A percentile compares a stretch with the other conserved stretches of the same genome.
phyloP scores from a whole-genome alignment of 2,329 filamentous ascomycete genomes.

The Alternaria conjuncta region DNA sequence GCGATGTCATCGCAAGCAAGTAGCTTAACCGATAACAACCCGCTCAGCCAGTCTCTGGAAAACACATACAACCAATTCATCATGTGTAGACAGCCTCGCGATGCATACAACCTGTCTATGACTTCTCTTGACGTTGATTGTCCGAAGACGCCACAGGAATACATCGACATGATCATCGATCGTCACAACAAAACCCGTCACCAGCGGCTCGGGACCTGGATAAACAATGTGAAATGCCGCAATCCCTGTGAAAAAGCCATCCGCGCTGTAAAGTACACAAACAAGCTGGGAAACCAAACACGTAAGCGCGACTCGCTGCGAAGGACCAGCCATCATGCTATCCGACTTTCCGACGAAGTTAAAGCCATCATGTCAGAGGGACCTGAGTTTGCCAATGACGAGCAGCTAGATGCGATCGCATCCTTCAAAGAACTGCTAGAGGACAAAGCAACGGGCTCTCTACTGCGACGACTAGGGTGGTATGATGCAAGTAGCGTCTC shows the following conservation, averaged over 20 bases:
- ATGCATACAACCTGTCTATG: neutral
- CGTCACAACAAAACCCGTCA: neutral
- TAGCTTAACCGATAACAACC: neutral
- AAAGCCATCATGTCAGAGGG: neutral
- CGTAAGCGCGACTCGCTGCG: neutral
- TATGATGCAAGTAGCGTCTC: neutral
- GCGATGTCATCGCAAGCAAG: neutral
- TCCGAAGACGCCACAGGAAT: neutral
- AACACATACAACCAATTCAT: neutral
- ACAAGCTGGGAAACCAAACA: neutral
- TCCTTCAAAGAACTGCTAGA: neutral
- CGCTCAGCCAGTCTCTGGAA: neutral
- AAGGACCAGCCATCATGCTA: neutral
- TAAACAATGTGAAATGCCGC: neutral
- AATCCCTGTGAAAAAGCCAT: neutral
- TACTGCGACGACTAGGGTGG: neutral
- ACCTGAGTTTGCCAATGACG: neutral
- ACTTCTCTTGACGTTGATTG: neutral
- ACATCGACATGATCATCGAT: neutral
- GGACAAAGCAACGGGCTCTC: neutral
- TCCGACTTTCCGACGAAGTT: neutral
- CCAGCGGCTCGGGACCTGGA: neutral
- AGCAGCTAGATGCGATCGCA: neutral
- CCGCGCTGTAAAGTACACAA: neutral
- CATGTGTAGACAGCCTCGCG: neutral